Base-by-base conservation (phyloP, 2,329 filamentous ascomycete genomes). In the Rosellinia necatrix region DNA sequence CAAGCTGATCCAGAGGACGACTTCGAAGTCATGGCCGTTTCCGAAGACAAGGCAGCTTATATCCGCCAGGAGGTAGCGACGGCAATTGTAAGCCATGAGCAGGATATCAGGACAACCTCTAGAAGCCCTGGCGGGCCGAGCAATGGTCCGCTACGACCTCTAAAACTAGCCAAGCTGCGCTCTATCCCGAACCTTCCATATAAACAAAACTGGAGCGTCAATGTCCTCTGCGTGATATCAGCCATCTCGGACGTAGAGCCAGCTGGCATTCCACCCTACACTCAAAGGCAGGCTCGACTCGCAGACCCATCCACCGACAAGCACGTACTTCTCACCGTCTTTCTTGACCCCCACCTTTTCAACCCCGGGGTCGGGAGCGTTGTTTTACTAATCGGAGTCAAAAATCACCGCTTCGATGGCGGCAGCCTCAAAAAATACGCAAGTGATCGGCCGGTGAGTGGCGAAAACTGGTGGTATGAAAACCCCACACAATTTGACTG, bases 161-260 rank as follows among this genome's bases (percentile, higher is more conserved):
- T 82, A 13, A 83, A 80, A 60, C 76, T 84, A 24, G 83, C 81
- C 0, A 72, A 74, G 3, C 72, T 84, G 10, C 73, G 73, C 42
- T 71, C 76, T 6, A 78, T 84, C 44, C 78, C 81, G 0, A 71
- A 76, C 56, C 74, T 84, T 1, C 81, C 81, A 1, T 84, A 81
- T 68, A 77, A 78, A 49, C 80, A 83, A 56, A 84, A 84, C 64
- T 85, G 81, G 81, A 78, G 78, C 41, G 76, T 80, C 66, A 84
- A 84, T 58, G 71, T 82, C 6, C 75, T 85, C 3, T 80, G 75
- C 51, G 73, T 84, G n/a, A 58, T 84, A 3, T 69, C 72, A 0
- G 75, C 75, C 1, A 68, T 84, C 3, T 79, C 78, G 0, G 73
- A 70, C 0, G 68, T 82, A 13, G 78, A 83, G 55, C 72, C 80